phyloP scores from a whole-genome alignment of 2,329 filamentous ascomycete species.

The Tricladium varicosporioides region DNA sequence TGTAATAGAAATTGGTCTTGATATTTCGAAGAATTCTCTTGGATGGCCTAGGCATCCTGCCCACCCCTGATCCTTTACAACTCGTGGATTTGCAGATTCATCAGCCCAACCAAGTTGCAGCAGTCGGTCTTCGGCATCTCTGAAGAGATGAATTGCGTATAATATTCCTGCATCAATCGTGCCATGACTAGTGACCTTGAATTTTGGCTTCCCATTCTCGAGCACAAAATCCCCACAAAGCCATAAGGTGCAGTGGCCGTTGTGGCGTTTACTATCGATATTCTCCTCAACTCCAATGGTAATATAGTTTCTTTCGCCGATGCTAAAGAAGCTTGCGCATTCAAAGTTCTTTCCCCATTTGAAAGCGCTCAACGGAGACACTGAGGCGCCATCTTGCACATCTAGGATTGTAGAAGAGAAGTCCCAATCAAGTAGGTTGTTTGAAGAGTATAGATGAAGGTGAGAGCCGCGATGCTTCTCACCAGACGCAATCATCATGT shows the following conservation, averaged over 20 bases:
- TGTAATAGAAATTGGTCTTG: constrained; percentile 9
- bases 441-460: constrained; percentile 21
- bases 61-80: constrained; percentile 21
- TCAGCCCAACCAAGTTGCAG: constrained; percentile 24
- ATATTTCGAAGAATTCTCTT: constrained; percentile 22
- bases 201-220: constrained; percentile 19
- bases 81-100: constrained; percentile 12
- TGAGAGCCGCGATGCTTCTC: constrained; percentile 15
- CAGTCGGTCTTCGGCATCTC: constrained; percentile 16
- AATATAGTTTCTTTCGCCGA: constrained; percentile 22
- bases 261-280: constrained; percentile 11
- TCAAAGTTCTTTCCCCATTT: constrained; percentile 24
- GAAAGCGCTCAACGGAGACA: constrained; percentile 13
- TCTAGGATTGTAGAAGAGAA: constrained; percentile 13
- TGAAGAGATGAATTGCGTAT: constrained; percentile 24
- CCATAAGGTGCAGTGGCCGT: constrained; percentile 15
- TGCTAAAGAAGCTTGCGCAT: constrained; percentile 24
- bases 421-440: constrained; percentile 23
- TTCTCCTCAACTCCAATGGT: constrained; percentile 22
- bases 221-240: constrained; percentile 14
- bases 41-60: constrained; percentile 22
- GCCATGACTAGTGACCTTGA: constrained; percentile 20
- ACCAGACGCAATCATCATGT: constrained; percentile 24
- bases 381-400: constrained; percentile 9
- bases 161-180: constrained; percentile 20